phyloP scores from a whole-genome alignment of 2,329 filamentous ascomycete species.

The Xylariaceae sp. region DNA sequence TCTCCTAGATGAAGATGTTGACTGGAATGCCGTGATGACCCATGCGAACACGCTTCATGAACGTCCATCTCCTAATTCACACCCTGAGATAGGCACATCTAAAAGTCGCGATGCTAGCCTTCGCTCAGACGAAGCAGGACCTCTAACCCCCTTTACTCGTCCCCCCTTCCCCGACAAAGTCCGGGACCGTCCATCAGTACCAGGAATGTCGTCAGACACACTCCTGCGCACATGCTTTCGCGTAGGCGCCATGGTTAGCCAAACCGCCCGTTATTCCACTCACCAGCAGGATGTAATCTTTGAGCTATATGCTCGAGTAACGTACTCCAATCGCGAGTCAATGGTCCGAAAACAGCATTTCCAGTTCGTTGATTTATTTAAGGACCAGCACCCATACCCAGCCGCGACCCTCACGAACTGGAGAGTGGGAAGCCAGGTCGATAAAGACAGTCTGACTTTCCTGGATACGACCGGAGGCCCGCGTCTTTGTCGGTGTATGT shows the following conservation, averaged over 20 bases:
- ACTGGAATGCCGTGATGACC: slow-evolving; percentile 36
- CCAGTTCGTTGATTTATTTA: slow-evolving; percentile 58
- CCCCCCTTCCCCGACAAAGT: slow-evolving; percentile 45
- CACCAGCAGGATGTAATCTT: slow-evolving; percentile 42
- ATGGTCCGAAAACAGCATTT: slow-evolving; percentile 52
- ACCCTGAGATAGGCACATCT: neutral
- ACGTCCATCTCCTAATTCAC: slow-evolving; percentile 7
- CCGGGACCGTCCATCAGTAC: slow-evolving; percentile 48
- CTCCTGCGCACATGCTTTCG: slow-evolving; percentile 58
- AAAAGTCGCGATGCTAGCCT: neutral
- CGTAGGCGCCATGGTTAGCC: slow-evolving; percentile 53
- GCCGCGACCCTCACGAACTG: slow-evolving; percentile 27
- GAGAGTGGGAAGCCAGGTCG: slow-evolving; percentile 26
- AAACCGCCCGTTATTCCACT: slow-evolving; percentile 34
- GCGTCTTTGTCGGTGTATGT: slow-evolving; percentile 29
- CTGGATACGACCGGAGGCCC: slow-evolving; percentile 17
- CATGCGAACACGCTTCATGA: slow-evolving; percentile 17
- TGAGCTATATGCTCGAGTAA: slow-evolving; percentile 60
- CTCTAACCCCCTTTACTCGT: slow-evolving; percentile 43
- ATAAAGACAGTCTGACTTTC: slow-evolving; percentile 28
- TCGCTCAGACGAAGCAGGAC: slow-evolving; percentile 7
- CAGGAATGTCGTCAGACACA: slow-evolving; percentile 43
- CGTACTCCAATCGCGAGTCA: slow-evolving; percentile 50
- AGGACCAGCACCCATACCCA: slow-evolving; percentile 49
- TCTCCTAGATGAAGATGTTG: slow-evolving; percentile 37